Percentiles rank a stretch among this genome's conserved stretches.
phyloP scores from a whole-genome alignment of 768 basidiomycete species.

The Cyathus striatus region DNA sequence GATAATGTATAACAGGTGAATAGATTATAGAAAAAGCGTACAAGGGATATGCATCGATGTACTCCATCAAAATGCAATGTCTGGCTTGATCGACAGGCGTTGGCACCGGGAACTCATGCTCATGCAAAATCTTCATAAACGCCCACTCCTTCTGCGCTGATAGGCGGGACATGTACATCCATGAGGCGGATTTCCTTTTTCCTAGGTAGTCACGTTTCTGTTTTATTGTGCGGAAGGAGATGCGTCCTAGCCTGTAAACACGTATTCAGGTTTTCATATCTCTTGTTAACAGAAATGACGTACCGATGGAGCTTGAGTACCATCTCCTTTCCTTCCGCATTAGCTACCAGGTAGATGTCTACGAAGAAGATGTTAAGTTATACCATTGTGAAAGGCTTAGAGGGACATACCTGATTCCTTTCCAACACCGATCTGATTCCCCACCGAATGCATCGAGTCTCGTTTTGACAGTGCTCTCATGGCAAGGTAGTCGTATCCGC shows the following conservation, averaged over 20 bases:
- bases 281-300: conserved; percentile 8
- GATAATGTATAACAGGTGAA: conserved; percentile 6
- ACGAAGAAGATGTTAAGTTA: conserved; percentile 2
- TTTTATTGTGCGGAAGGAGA: conserved; percentile 96
- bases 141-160: conserved; percentile 98
- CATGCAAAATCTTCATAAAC: conserved; percentile 97
- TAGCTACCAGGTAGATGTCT: conserved; percentile 91
- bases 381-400: not conserved
- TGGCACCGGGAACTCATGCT: conserved; percentile 92
- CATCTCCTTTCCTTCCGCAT: conserved; percentile 79
- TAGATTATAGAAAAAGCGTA: conserved; percentile 31
- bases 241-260: conserved; percentile 76
- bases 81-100: conserved; percentile 90
- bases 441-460: conserved; percentile 84
- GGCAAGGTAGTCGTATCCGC: conserved; percentile 96
- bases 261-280: conserved; percentile 1
- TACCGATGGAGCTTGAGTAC: conserved; percentile 93
- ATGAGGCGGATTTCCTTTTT: conserved; percentile 91
- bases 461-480: conserved; percentile 90
- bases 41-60: conserved; percentile 93
- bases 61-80: conserved; percentile 95
- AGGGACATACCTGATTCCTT: conserved; percentile 82
- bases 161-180: conserved; percentile 99
- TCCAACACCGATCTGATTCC: conserved; percentile 97
- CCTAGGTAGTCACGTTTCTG: conserved; percentile 94